Evolutionary conservation across 2,329 filamentous ascomycete genomes (phyloP), one percentile per base, ranked within the genome.

Genomic region (Fusarium sp.): DNA sequence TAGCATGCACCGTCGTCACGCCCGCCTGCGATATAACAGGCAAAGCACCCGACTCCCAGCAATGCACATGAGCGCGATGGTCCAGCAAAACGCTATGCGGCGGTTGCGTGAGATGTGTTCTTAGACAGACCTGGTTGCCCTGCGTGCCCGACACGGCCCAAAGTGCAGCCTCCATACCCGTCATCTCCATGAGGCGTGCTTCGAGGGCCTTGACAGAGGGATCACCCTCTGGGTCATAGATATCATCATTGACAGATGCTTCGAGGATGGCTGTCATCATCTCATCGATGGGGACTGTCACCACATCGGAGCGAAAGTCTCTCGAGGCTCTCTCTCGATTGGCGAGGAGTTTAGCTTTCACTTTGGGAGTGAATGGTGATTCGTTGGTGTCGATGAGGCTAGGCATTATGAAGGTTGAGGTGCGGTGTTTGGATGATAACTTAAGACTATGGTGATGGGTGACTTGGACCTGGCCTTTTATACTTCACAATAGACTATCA

Each of bases 31-130:
- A 91, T 59, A 95, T 83, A 3, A 85, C 85, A 0, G 92, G 89
- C 5, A 92, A 87, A 17, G 90, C 87, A 43, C 86, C 86, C 15
- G 86, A 86, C 75, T 90, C 88, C 72, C 85, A 90, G 54, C 89
- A 85, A 64, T 92, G 82, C 65, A 97, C 91, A 78, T 97, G 94
- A 3, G 88, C 87, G 24, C 92, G 86, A 67, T 89, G 82, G 77
- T 97, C 94, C 73, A 75, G 49, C 33, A 76, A 54, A 3, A 76
- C 73, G 10, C 65, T 70, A 46, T 76, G 73, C 9, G 74, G 74
- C 6, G 74, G 74, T 43, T 76, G 74, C 3, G 72, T 73, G 4
- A 76, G 72, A 49, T 75, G 74, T 14, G 72, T 74, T 20, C 74
- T 51, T n/a, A 76, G 44, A 46, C 73, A 75, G 20, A 76, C 69